Evolutionary conservation across 2,329 filamentous ascomycete species (phyloP), one percentile per base, ranked within the genome.

Genomic region (Triangularia setosa): DNA sequence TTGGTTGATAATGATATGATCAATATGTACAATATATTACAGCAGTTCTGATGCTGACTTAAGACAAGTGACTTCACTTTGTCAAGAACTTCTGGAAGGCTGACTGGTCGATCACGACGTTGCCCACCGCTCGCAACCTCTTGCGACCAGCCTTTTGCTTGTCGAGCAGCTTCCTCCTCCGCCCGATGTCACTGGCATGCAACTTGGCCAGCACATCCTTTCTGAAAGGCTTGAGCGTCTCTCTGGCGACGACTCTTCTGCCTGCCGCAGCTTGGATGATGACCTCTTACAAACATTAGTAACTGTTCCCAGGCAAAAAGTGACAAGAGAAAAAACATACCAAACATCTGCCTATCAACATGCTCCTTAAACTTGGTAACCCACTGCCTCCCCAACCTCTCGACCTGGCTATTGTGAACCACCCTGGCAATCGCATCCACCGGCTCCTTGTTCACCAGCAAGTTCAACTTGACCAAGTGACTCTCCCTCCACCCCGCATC

Each of bases 61-160:
- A 9, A 27, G 16, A n/a, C 16, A 53, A 24, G n/a, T n/a, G 8
- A 55, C 14, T 23, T 68, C 64, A 93, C 77, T 95, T 97, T 0
- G 93, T 85, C 75, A 99, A 78, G 75, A 99, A 99, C 70, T 88
- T 91, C 77, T 99, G 95, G 75, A 98, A 99, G 2, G 93, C 93
- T 70, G 92, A 90, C 72, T 97, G 93, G 67, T 98, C 93, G 75
- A 99, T 98, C n/a, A 93, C 85, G 0, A 99, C 93, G 74, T 96
- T 97, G 0, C 95, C 91, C 4, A 93, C 89, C 0, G 90, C 85
- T 65, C 92, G 87, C 65, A 99, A 78, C 77, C 90, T 90, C 85
- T 97, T 97, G 63, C 93, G 84, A 0, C 95, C 95, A 69, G 93
- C 93, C 79, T 99, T 99, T 78, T 99, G 95, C 82, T 94, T 97